Base-by-base conservation (phyloP, 2,329 filamentous ascomycete genomes). In the Colletotrichum gigasporum region DNA sequence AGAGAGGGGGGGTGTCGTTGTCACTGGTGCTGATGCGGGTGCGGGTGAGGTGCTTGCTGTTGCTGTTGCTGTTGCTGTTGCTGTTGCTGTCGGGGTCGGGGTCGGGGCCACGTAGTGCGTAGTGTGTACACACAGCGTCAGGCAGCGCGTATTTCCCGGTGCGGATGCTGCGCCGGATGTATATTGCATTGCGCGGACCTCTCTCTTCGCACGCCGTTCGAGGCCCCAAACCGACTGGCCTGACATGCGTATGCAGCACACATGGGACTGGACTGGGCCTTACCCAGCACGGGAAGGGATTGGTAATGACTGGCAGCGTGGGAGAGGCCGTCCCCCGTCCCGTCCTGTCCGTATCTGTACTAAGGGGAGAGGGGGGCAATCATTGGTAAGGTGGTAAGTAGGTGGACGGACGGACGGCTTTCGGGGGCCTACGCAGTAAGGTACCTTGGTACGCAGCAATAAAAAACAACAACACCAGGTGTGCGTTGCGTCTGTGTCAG, bases 91-190 rank as follows among this genome's bases (percentile, higher is more conserved):
- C 37, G 51, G 51, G 34, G 51, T 32, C 37, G 30, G 30, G 12
- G 30, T 34, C 45, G 28, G 52, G 39, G 52, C 54, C 54, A 50
- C 41, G 54, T 58, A 58, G 54, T 44, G 39, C 34, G 28, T 54
- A 44, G 37, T 54, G 28, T 10, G 14, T 56, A 22, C 18, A 26
- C 3, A 10, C 10, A 20, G 14, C 11, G n/a, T 42, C 22, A 42
- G 39, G 39, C 22, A 12, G 34, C 12, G 9, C 12, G 41, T 44
- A 26, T 8, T 11, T 14, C 14, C 14, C 24, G 26, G 24, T 16
- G 16, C 53, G 16, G 28, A 45, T 55, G 52, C 28, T 55, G 52
- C 52, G 41, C 41, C 53, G 53, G 53, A 56, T 47, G 53, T 56
- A 56, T 56, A 47, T 47, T 56, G 30, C 41, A 14, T 47, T 35